These are phyloP conservation scores for Croton setiger DNA, from an alignment of 441 rosid species.

Conservation along the genomic window DNA sequence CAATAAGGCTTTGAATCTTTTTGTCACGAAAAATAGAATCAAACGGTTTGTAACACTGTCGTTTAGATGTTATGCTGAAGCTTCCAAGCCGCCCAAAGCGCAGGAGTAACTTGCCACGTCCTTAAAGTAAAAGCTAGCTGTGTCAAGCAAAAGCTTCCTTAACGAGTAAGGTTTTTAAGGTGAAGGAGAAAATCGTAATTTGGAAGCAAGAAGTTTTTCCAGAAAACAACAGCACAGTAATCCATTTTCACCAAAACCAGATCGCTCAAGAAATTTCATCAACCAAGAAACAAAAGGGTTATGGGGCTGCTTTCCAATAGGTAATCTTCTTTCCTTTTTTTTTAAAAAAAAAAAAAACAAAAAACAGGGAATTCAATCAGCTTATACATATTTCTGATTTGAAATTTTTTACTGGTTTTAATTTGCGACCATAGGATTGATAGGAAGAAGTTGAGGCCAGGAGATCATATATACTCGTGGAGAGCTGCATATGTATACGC, in stretches of 20 bases:
- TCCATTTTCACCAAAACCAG: background rate
- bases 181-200: constrained; percentile 3
- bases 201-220: rapidly evolving
- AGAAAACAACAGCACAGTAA: background rate
- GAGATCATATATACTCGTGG: constrained; percentile 76
- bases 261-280: background rate
- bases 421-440: constrained; percentile 32
- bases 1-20: too few relatives aligned
- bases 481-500: constrained; percentile 66
- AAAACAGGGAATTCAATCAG: background rate
- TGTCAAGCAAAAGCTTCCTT: background rate
- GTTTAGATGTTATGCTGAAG: background rate
- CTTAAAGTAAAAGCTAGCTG: background rate
- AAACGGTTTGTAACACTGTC: background rate
- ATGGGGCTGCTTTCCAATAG: constrained; percentile 94
- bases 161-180: background rate
- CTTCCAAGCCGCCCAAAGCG: too few relatives aligned
- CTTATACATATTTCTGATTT: background rate
- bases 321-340: constrained; percentile 24
- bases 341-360: too few relatives aligned
- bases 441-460: constrained; percentile 48
- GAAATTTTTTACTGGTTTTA: too few relatives aligned
- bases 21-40: too few relatives aligned
- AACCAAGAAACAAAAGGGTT: constrained; percentile 3
- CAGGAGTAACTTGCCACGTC: background rate